Evolutionary conservation across 2,329 filamentous ascomycete genomes (phyloP).

Genomic region (Eutypa lata): DNA sequence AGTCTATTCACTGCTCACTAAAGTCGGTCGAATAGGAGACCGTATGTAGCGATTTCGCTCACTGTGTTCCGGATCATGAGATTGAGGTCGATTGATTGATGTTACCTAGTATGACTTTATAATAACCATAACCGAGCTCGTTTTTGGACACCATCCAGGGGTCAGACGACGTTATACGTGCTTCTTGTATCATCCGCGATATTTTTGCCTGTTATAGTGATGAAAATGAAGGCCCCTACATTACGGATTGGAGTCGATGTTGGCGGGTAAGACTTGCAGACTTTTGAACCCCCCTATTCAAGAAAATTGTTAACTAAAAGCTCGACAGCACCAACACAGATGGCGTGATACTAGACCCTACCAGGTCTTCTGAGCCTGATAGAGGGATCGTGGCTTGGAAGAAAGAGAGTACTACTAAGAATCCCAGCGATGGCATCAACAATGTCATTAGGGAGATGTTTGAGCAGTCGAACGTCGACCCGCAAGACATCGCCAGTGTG

Average conservation of each 20-base stretch:
- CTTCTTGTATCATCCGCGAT: too few species aligned
- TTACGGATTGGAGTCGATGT: slow-evolving; percentile 17
- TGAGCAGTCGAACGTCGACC: slow-evolving; percentile 9
- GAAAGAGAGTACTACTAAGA: slow-evolving; percentile 16
- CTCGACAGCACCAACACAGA: slow-evolving; percentile 17
- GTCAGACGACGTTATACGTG: too few species aligned
- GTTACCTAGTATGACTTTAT: too few species aligned
- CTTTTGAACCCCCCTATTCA: neutral
- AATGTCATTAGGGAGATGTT: slow-evolving; percentile 17
- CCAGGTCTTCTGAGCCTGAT: slow-evolving; percentile 6
- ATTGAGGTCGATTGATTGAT: too few species aligned
- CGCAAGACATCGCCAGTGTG: slow-evolving; percentile 36
- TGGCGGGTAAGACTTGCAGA: slow-evolving; percentile 10
- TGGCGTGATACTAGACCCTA: slow-evolving; percentile 16
- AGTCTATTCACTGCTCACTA: too few species aligned
- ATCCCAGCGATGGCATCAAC: slow-evolving; percentile 18
- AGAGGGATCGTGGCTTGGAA: slow-evolving; percentile 15
- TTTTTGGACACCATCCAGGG: too few species aligned
- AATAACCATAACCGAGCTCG: too few species aligned
- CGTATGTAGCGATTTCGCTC: too few species aligned
- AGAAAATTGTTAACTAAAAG: neutral
- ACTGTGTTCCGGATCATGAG: too few species aligned
- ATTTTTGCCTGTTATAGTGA: neutral
- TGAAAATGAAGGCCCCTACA: slow-evolving; percentile 10
- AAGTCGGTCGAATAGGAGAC: too few species aligned